Conservation (phyloP, 2,329 filamentous ascomycete species). For the Penicillium sp. region DNA sequence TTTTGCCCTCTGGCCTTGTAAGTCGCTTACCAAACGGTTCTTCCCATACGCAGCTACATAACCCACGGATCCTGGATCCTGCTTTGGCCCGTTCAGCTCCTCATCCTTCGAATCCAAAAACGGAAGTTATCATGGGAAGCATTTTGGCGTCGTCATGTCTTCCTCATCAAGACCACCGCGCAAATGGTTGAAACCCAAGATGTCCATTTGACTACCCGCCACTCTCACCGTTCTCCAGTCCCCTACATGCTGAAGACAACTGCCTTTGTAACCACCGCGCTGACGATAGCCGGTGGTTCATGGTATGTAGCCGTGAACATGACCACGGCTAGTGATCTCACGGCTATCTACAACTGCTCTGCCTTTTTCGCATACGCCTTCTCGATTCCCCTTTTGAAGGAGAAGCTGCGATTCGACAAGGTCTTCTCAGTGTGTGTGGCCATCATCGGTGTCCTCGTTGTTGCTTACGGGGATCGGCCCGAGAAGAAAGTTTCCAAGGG, state of each 20-base stretch:
- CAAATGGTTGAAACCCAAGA: slow-evolving; percentile 86
- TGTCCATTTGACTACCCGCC: slow-evolving; percentile 61
- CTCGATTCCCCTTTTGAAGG: slow-evolving; percentile 83
- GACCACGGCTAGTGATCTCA: slow-evolving; percentile 90
- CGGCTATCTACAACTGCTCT: slow-evolving; percentile 98
- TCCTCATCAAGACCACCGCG: slow-evolving; percentile 66
- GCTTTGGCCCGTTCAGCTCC: slow-evolving; percentile 83
- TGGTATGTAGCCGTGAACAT: slow-evolving; percentile 96
- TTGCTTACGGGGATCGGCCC: slow-evolving; percentile 83
- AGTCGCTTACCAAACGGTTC: slow-evolving; percentile 20
- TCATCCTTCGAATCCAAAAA: slow-evolving; percentile 78
- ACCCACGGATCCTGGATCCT: slow-evolving; percentile 94
- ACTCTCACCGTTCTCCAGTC: slow-evolving; percentile 54
- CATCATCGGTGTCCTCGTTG: slow-evolving; percentile 87
- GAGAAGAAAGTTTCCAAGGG: slow-evolving; percentile 55
- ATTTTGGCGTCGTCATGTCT: slow-evolving; percentile 79
- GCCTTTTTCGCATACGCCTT: slow-evolving; percentile 99
- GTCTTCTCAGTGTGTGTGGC: slow-evolving; percentile 83
- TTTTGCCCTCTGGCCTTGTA: slow-evolving; percentile 10
- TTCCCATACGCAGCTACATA: slow-evolving; percentile 62
- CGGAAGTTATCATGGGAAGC: slow-evolving; percentile 75
- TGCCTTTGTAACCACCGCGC: slow-evolving; percentile 76
- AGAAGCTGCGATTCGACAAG: slow-evolving; percentile 83
- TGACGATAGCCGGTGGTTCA: slow-evolving; percentile 87
- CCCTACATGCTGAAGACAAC: slow-evolving; percentile 80